phyloP scores from a whole-genome alignment of 306 rosid genomes.

The Oemleria cerasiformis region DNA sequence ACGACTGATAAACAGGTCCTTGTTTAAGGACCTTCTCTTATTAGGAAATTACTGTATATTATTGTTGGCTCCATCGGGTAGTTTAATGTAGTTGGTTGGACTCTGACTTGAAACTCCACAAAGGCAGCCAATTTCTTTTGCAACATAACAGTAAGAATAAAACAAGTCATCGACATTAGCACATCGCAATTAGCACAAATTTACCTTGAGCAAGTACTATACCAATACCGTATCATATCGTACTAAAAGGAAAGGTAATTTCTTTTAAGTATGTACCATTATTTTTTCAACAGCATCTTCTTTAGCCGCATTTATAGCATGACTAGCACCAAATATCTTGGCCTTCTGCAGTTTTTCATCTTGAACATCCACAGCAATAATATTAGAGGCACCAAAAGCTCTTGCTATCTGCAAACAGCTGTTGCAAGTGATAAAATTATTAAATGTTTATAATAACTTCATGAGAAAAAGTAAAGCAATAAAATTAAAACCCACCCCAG shows the following conservation, averaged over 20 bases:
- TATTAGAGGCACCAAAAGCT: slow-evolving; percentile 95
- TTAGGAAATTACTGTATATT: background rate
- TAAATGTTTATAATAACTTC: background rate
- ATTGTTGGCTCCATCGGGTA: background rate
- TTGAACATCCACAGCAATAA: slow-evolving; percentile 86
- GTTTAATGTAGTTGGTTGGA: slow-evolving; percentile 1
- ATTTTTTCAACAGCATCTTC: slow-evolving; percentile 83
- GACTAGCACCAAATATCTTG: slow-evolving; percentile 83
- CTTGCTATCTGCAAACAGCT: slow-evolving; percentile 99
- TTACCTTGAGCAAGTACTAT: background rate
- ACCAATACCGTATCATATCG: background rate
- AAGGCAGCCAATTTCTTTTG: background rate
- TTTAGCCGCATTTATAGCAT: slow-evolving; percentile 64
- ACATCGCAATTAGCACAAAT: background rate
- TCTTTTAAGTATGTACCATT: slow-evolving; percentile 42
- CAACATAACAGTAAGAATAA: background rate
- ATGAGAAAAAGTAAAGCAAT: slow-evolving; percentile 8
- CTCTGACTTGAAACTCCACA: background rate
- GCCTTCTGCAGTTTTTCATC: slow-evolving; percentile 88
- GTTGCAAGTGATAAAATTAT: slow-evolving; percentile 37
- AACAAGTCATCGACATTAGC: background rate
- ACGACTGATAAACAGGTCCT: background rate
- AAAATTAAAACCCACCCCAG: background rate
- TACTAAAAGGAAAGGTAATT: background rate
- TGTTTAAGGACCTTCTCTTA: background rate